Conservation (phyloP, 2,329 filamentous ascomycete genomes). For the Aspergillus luchuensis region DNA sequence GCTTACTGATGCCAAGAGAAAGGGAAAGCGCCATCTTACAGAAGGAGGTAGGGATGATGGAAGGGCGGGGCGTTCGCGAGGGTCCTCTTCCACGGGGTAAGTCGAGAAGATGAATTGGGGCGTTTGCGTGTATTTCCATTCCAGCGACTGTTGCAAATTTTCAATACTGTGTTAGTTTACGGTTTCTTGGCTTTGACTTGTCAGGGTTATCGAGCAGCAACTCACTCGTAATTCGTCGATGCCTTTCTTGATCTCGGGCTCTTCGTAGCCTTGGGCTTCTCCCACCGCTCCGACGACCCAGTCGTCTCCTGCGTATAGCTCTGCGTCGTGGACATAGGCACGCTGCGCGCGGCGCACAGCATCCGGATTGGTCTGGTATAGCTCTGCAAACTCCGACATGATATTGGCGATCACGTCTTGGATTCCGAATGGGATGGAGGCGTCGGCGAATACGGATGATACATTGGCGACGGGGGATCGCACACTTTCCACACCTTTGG, state of each 20-base stretch:
- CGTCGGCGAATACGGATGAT: slow-evolving; percentile 54
- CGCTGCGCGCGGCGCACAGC: slow-evolving; percentile 36
- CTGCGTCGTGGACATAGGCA: slow-evolving; percentile 36
- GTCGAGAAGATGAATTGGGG: slow-evolving; percentile 76
- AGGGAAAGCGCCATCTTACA: slow-evolving; percentile 37
- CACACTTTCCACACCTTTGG: slow-evolving; percentile 88
- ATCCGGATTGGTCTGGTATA: slow-evolving; percentile 60
- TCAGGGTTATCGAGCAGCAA: slow-evolving; percentile 6
- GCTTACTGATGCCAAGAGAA: background rate
- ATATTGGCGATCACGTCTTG: slow-evolving; percentile 57
- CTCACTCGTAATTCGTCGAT: slow-evolving; percentile 59
- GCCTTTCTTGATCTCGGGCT: slow-evolving; percentile 61
- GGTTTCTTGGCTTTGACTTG: too few relatives aligned
- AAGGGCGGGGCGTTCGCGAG: slow-evolving; percentile 56
- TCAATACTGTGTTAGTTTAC: background rate
- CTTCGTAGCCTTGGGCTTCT: slow-evolving; percentile 49
- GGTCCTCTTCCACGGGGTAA: slow-evolving; percentile 60
- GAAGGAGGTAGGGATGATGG: slow-evolving; percentile 52
- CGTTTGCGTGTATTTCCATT: slow-evolving; percentile 83
- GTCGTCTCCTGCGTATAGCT: slow-evolving; percentile 36
- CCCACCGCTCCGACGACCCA: slow-evolving; percentile 52
- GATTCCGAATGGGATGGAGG: slow-evolving; percentile 50
- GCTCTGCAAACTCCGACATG: slow-evolving; percentile 63
- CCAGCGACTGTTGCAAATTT: slow-evolving; percentile 35
- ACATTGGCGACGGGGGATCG: slow-evolving; percentile 83